Percentiles rank a stretch among this genome's conserved stretches.
These are phyloP conservation scores for Glomus cerebriforme DNA, from an alignment of 192 early-diverging fungal genomes.

Conservation along the genomic window DNA sequence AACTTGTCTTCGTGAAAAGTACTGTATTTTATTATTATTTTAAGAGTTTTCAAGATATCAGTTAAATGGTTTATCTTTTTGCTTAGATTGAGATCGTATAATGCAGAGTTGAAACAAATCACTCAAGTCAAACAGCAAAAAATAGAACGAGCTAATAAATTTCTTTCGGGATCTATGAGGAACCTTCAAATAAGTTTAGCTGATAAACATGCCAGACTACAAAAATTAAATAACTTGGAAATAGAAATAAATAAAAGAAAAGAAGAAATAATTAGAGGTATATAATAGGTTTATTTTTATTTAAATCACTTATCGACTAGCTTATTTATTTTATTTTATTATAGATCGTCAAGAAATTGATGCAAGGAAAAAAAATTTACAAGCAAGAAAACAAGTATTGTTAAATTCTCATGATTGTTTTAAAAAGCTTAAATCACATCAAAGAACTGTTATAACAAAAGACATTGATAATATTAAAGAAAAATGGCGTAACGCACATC, in stretches of 20 bases:
- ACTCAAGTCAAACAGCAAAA: constrained; percentile 14
- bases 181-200: constrained; percentile 8
- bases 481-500: constrained; percentile 47
- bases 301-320: neutral
- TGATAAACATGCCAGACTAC: constrained; percentile 15
- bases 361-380: constrained; percentile 15
- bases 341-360: constrained; percentile 32
- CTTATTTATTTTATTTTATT: neutral
- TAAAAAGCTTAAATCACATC: constrained; percentile 24
- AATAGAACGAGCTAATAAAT: constrained; percentile 9
- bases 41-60: neutral
- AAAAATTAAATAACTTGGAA: constrained; percentile 22
- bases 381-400: constrained; percentile 6
- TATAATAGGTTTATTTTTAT: neutral
- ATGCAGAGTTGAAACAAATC: constrained; percentile 13
- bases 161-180: constrained; percentile 1
- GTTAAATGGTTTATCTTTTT: neutral
- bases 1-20: constrained; percentile 30
- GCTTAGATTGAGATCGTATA: constrained; percentile 3
- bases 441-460: constrained; percentile 34
- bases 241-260: constrained; percentile 1
- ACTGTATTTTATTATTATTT: neutral
- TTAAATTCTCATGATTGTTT: constrained; percentile 14
- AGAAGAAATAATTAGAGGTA: constrained; percentile 30
- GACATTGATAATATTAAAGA: constrained; percentile 38